Base-by-base conservation (phyloP, 257 asterid genomes). In the Cynanchum wilfordii region DNA sequence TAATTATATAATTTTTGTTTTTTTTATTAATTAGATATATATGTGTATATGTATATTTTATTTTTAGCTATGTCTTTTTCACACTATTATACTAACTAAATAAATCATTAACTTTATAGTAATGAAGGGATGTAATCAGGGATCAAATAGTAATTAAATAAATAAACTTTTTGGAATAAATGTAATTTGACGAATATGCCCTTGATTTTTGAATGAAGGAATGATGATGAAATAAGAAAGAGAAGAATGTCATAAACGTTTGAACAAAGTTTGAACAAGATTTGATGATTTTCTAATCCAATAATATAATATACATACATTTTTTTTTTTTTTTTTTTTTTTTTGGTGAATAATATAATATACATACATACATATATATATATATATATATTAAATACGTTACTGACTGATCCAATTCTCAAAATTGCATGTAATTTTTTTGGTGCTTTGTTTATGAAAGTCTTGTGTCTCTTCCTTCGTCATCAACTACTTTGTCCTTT, bases 171-270 rank as follows among this genome's bases (percentile, higher is more conserved):
- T 30, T 30, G 33, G 1, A 30, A 30, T 1, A 30, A 30, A 30
- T 30, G 33, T 30, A 33, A 33, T 33, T 4, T 33, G 38, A 33
- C 38, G 5, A 33, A 33, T 33, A 33, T 15, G 5, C 63, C 9
- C 9, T 54, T 17, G 63, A 69, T n/a, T 60, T 60, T 57, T 40
- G 56, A 75, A 42, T 7, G 74, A 79, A 76, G 78, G 66, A 44
- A 78, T 65, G 68, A 79, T 72, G 65, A 66, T 79, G 66, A 82
- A 81, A 75, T 71, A 57, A 60, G 55, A 15, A 77, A 73, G 73
- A 66, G 90, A 86, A 66, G 90, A 86, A 87, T 85, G 86, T 79
- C 66, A 60, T 73, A 71, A 75, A 54, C 27, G 79, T 78, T 70
- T 40, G 73, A 15, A 27, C 66, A 66, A 56, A 42, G 10, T 47